Percentiles rank a stretch among this genome's conserved stretches.
Conservation (phyloP, 805 yeast genomes). For the Candida xiaguanensis region DNA sequence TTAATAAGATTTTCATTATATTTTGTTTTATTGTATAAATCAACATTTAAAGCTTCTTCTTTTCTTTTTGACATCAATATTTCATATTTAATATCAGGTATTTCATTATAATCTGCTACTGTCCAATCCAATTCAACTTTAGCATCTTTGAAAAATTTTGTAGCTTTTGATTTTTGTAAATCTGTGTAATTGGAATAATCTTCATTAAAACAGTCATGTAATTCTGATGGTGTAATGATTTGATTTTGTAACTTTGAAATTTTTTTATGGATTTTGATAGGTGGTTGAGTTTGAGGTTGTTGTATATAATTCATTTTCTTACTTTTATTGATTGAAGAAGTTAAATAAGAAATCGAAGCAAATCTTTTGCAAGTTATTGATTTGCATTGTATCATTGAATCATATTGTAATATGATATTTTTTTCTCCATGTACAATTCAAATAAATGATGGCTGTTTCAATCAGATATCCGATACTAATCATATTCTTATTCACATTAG, state of each 20-base stretch:
- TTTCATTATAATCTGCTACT: conserved; percentile 45
- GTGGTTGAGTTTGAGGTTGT: background rate
- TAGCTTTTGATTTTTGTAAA: conserved; percentile 19
- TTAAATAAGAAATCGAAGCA: conserved; percentile 5
- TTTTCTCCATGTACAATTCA: background rate
- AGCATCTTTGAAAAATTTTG: conserved; percentile 41
- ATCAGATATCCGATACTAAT: conserved; percentile 6
- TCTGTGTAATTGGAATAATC: conserved; percentile 13
- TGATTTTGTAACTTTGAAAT: conserved; percentile 1
- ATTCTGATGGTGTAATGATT: conserved; percentile 20
- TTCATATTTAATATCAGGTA: conserved; percentile 52
- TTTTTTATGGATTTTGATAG: no score
- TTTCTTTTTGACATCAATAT: conserved; percentile 14
- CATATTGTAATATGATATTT: background rate
- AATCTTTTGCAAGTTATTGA: background rate
- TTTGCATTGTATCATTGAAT: background rate
- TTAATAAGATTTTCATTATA: conserved; percentile 14
- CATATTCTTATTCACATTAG: conserved; percentile 26
- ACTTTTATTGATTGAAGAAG: background rate
- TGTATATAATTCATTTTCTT: no score
- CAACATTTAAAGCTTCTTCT: conserved; percentile 16
- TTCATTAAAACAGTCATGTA: conserved; percentile 19
- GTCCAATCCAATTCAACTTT: conserved; percentile 59
- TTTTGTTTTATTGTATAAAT: conserved; percentile 21
- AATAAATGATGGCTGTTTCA: conserved; percentile 2